Evolutionary conservation across 768 basidiomycete genomes (phyloP), one percentile per base, ranked within the genome.

Genomic region (Phanerochaete carnosa): DNA sequence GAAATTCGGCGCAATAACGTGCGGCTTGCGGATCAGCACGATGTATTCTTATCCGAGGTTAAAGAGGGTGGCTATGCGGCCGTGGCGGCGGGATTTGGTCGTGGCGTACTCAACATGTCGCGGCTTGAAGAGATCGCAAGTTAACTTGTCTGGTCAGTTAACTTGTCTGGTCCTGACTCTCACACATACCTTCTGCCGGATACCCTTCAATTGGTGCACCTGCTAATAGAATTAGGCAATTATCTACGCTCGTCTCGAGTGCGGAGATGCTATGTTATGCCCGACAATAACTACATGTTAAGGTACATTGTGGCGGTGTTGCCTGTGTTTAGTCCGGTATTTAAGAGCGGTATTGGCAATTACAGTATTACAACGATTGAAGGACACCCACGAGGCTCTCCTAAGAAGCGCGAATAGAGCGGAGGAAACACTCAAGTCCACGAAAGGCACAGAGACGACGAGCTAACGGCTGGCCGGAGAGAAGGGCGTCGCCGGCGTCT

Each of bases 1-100:
- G 95, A 98, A 71, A 92, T 99, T 55, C 79, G 92, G 62, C 79
- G 84, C 62, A 92, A 92, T 68, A 98, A 98, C 64, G 92, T 90
- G 64, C 80, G 84, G 61, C 75, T 95, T 59, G 91, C 88, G 12
- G 87, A 90, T 68, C 88, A 93, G 63, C 91, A 93, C 65, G 90
- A 92, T 22, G 67, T 91, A 15, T 93, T 93, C 76, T 72, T 92
- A 32, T 80, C 85, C 2, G 89, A 93, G 64, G 91, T 92, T 35
- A 79, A 84, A 68, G 84, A 83, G 55, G 73, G 75, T 53, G 90
- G 91, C 1, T 92, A 92, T 67, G 78, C 80, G 62, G 86, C 87
- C 13, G 79, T 93, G 25, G 89, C 90, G 6, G 73, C 79, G 22
- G 90, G 84, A 13, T 93, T 89, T 67, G 81, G 87, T 16, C 78